A percentile compares a stretch with the other conserved stretches of the same genome.
phyloP scores from a whole-genome alignment of 2,329 filamentous ascomycete species.

The Trichoderma koningiopsis region DNA sequence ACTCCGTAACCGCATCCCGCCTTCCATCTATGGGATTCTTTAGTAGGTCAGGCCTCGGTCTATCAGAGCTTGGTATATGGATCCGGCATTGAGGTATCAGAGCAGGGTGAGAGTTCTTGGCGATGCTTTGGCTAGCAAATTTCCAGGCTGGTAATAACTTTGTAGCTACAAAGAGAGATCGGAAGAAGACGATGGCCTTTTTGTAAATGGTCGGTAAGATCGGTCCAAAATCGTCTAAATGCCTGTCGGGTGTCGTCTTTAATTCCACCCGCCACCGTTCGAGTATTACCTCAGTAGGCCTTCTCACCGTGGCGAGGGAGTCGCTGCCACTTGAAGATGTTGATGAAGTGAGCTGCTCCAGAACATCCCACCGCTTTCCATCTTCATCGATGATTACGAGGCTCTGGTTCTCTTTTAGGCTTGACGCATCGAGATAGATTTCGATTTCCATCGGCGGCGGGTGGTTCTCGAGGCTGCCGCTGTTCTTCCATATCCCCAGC shows the following conservation, averaged over 20 bases:
- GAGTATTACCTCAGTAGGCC: slow-evolving; percentile 74
- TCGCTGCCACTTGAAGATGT: slow-evolving; percentile 54
- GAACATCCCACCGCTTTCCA: slow-evolving; percentile 90
- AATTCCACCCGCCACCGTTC: slow-evolving; percentile 91
- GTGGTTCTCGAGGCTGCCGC: slow-evolving; percentile 73
- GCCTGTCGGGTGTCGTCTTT: slow-evolving; percentile 54
- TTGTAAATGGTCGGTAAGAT: slow-evolving; percentile 90
- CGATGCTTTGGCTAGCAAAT: slow-evolving; percentile 71
- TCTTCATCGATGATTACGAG: slow-evolving; percentile 85
- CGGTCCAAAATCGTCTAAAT: slow-evolving; percentile 60
- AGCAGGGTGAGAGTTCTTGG: slow-evolving; percentile 67
- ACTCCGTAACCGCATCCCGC: slow-evolving; percentile 62
- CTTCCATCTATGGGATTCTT: slow-evolving; percentile 43
- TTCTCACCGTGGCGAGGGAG: slow-evolving; percentile 45
- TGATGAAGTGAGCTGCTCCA: slow-evolving; percentile 74
- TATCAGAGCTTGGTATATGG: slow-evolving; percentile 59
- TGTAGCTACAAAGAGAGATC: slow-evolving; percentile 80
- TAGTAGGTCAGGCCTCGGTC: slow-evolving; percentile 66
- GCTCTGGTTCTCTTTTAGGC: slow-evolving; percentile 80
- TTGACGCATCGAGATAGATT: slow-evolving; percentile 79
- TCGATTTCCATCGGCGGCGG: slow-evolving; percentile 88
- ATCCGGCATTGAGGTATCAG: slow-evolving; percentile 83
- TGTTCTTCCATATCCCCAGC: slow-evolving; percentile 77
- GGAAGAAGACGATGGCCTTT: slow-evolving; percentile 92
- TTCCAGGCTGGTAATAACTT: slow-evolving; percentile 86